phyloP scores from a whole-genome alignment of 1,284 basidiomycete species.

The Trametes versicolor region DNA sequence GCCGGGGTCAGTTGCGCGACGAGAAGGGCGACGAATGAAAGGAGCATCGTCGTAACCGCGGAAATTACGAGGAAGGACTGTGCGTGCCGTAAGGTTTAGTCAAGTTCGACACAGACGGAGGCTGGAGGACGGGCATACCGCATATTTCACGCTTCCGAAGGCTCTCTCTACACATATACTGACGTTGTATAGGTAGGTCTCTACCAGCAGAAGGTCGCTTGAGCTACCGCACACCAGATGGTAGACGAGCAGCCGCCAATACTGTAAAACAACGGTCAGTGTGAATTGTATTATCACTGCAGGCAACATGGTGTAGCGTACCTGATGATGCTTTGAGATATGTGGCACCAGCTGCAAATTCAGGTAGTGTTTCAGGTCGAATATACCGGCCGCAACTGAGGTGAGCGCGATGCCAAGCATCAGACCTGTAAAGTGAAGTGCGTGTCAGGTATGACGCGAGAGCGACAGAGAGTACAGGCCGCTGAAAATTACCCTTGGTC shows the following conservation, averaged over 20 bases:
- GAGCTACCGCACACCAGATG: constrained; percentile 86
- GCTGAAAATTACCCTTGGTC: constrained; percentile 68
- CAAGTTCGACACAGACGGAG: constrained; percentile 3
- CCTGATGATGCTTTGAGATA: constrained; percentile 53
- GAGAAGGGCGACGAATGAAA: constrained; percentile 63
- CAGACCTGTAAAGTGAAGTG: constrained; percentile 61
- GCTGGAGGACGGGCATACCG: constrained; percentile 61
- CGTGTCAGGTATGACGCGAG: neutral
- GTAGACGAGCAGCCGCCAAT: constrained; percentile 84
- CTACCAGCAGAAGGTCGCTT: constrained; percentile 84
- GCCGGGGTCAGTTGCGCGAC: constrained; percentile 70
- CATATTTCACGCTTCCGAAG: constrained; percentile 89
- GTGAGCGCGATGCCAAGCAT: constrained; percentile 77
- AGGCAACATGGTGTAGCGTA: constrained; percentile 23
- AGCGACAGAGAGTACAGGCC: too few relatives aligned
- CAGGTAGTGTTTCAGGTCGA: constrained; percentile 89
- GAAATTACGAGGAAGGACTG: constrained; percentile 83
- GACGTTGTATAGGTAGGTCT: constrained; percentile 80
- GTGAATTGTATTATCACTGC: neutral
- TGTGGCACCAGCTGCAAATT: constrained; percentile 61
- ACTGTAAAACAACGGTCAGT: constrained; percentile 59
- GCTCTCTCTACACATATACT: constrained; percentile 83
- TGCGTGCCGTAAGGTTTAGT: constrained; percentile 19
- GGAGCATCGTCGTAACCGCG: constrained; percentile 68
- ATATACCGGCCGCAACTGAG: constrained; percentile 78